A percentile compares a stretch with the other conserved stretches of the same genome.
These are phyloP conservation scores for Dictyostelium purpureum DNA, from an alignment of 78 protist genomes.

Conservation along the genomic window DNA sequence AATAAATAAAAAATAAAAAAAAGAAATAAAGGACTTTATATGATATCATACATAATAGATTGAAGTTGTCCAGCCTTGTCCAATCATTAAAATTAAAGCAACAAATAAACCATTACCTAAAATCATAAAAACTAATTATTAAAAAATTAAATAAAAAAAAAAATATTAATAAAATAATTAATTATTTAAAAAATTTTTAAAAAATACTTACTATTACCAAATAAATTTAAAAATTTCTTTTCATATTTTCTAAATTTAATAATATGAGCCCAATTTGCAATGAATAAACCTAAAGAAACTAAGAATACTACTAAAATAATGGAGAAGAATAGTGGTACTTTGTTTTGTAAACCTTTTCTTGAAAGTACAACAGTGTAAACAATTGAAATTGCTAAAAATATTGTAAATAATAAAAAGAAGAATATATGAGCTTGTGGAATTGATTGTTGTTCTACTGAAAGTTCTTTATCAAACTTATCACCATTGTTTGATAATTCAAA, in stretches of 20 bases:
- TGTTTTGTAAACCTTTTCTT: constrained; percentile 8
- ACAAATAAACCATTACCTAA: constrained; percentile 15
- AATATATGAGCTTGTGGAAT: constrained; percentile 62
- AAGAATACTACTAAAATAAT: neutral
- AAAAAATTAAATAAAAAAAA: neutral
- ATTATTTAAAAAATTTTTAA: neutral
- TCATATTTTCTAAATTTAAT: neutral
- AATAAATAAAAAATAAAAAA: too few relatives aligned
- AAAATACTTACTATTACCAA: constrained; percentile 32
- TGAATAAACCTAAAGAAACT: neutral
- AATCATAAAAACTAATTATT: neutral
- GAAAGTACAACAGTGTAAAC: neutral
- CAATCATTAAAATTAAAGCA: constrained; percentile 20
- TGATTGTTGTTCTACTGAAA: constrained; percentile 43
- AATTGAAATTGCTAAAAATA: neutral
- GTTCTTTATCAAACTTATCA: constrained; percentile 26
- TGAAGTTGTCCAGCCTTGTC: constrained; percentile 72
- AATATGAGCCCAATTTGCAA: constrained; percentile 22
- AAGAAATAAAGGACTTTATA: too few relatives aligned
- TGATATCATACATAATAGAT: too few relatives aligned
- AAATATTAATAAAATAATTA: neutral
- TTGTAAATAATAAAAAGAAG: constrained; percentile 1
- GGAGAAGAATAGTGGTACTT: neutral
- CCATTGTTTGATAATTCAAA: constrained; percentile 32
- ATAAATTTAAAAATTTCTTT: neutral